A percentile compares a stretch with the other conserved stretches of the same genome.
Conservation (phyloP, 208 protist species). For the Wallacemonas rigidus region DNA sequence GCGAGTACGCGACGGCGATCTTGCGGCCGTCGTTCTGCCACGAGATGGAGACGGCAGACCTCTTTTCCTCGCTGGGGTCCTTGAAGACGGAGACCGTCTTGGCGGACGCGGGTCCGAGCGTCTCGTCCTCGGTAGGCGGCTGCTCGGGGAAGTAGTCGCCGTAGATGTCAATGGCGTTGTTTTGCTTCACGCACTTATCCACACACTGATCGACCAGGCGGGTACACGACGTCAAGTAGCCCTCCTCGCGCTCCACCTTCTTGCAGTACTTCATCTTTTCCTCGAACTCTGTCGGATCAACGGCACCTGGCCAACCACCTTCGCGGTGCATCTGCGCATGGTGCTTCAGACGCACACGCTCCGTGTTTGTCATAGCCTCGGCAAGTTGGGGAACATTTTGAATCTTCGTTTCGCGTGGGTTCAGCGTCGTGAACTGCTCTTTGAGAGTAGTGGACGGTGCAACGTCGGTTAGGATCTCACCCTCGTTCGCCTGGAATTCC, state of each 20-base stretch:
- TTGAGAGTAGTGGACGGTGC: slow-evolving; percentile 76
- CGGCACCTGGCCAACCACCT: slow-evolving; percentile 97
- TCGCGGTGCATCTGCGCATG: slow-evolving; percentile 95
- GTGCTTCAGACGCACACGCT: slow-evolving; percentile 87
- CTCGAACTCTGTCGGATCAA: slow-evolving; percentile 95
- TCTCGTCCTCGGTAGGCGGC: slow-evolving; percentile 74
- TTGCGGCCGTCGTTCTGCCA: slow-evolving; percentile 95
- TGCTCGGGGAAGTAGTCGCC: slow-evolving; percentile 94
- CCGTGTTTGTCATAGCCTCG: slow-evolving; percentile 94
- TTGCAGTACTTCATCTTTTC: slow-evolving; percentile 97
- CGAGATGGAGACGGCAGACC: slow-evolving; percentile 92
- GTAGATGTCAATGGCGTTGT: slow-evolving; percentile 98
- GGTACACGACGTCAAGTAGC: slow-evolving; percentile 91
- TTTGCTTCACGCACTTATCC: slow-evolving; percentile 95
- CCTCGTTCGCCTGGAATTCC: slow-evolving; percentile 93
- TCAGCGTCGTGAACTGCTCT: slow-evolving; percentile 75
- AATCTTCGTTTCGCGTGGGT: slow-evolving; percentile 88
- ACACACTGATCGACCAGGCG: slow-evolving; percentile 86
- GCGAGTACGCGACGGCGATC: slow-evolving; percentile 95
- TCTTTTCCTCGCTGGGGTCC: slow-evolving; percentile 88
- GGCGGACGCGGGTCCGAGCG: slow-evolving; percentile 83
- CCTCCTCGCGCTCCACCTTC: slow-evolving; percentile 96
- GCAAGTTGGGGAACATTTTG: slow-evolving; percentile 93
- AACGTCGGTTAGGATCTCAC: slow-evolving; percentile 90
- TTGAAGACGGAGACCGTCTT: slow-evolving; percentile 96